Conservation (phyloP, 2,329 filamentous ascomycete genomes). For the Fusarium piperis region DNA sequence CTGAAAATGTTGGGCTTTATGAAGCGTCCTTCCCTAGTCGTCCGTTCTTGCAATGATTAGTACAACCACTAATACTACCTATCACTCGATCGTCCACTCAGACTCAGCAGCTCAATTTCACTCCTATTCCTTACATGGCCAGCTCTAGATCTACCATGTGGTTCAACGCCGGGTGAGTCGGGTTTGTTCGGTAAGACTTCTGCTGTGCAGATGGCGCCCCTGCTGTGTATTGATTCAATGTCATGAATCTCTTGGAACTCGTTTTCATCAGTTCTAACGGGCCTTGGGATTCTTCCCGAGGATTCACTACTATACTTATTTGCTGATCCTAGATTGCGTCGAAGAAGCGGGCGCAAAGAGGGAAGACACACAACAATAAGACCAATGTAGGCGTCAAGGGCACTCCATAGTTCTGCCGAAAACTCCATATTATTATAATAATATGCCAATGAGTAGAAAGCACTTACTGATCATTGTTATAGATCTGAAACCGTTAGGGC, state of each 20-base stretch:
- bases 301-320: slow-evolving; percentile 17
- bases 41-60: neutral
- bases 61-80: neutral
- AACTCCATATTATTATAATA: neutral
- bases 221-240: slow-evolving; percentile 2
- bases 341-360: slow-evolving; percentile 16
- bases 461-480: slow-evolving; percentile 3
- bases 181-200: neutral
- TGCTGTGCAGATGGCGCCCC: neutral
- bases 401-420: slow-evolving; percentile 26
- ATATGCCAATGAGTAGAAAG: neutral
- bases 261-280: slow-evolving; percentile 9
- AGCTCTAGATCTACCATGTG: neutral
- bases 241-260: slow-evolving; percentile 26
- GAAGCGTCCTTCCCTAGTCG: neutral
- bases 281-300: slow-evolving; percentile 13
- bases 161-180: neutral
- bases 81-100: neutral
- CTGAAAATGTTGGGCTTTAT: neutral
- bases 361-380: slow-evolving; percentile 30
- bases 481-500: slow-evolving; percentile 16
- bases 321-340: neutral
- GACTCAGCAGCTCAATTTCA: neutral
- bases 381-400: slow-evolving; percentile 29
- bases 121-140: neutral